phyloP scores from a whole-genome alignment of 2,329 filamentous ascomycete species.

The Fusarium subglutinans region DNA sequence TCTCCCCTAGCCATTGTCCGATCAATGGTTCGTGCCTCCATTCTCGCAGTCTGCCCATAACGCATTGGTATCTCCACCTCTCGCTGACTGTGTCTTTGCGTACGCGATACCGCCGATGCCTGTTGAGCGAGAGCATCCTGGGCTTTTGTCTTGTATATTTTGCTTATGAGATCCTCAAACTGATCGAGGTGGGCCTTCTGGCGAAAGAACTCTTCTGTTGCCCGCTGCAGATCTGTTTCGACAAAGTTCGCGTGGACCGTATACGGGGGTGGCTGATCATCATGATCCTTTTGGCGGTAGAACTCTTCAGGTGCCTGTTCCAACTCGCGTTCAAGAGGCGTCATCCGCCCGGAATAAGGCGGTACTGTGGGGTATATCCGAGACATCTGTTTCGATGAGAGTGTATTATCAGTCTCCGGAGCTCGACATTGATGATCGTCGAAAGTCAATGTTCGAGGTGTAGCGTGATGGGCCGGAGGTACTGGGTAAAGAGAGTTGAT shows the following conservation, averaged over 20 bases:
- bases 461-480: not conserved
- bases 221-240: not conserved
- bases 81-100: not conserved
- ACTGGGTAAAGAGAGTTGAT: not conserved
- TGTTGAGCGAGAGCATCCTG: not conserved
- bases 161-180: not conserved
- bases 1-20: fast-evolving
- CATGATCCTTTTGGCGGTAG: not conserved
- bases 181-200: not conserved
- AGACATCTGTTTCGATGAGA: not conserved
- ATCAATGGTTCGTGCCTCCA: not conserved
- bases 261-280: not conserved
- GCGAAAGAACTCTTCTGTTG: not conserved
- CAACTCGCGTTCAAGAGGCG: fast-evolving
- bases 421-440: not conserved
- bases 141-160: fast-evolving
- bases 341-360: fast-evolving
- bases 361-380: not conserved
- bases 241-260: not conserved
- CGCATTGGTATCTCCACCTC: not conserved
- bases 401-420: not conserved
- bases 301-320: not conserved
- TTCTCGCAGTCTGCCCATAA: not conserved
- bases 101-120: not conserved
- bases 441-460: not conserved